These are phyloP conservation scores for Anisodus acutangulus DNA, from an alignment of 257 asterid species.

Conservation along the genomic window DNA sequence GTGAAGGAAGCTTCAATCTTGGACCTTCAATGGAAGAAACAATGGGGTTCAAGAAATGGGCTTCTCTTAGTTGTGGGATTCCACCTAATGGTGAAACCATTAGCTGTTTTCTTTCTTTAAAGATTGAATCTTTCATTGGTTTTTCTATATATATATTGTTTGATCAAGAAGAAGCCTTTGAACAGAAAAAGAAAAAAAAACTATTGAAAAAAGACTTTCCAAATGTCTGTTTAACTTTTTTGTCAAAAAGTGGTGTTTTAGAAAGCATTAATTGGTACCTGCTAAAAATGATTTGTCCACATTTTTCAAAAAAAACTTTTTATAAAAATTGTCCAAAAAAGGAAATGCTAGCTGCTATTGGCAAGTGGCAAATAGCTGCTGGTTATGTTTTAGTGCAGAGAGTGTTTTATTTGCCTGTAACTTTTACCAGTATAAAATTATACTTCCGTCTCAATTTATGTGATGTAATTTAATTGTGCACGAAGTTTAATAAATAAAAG, in stretches of 20 bases:
- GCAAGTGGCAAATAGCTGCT: no score
- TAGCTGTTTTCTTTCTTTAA: slow-evolving; percentile 42
- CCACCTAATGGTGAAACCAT: slow-evolving; percentile 49
- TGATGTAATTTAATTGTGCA: no score
- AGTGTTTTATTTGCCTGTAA: no score
- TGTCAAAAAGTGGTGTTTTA: background rate
- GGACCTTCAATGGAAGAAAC: slow-evolving; percentile 33
- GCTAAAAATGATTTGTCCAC: background rate
- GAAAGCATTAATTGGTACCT: background rate
- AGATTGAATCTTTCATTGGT: slow-evolving; percentile 5
- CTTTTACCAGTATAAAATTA: no score
- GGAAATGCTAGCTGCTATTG: no score
- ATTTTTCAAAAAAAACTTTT: no score
- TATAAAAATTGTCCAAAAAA: no score
- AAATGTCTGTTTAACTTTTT: background rate
- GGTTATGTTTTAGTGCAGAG: no score
- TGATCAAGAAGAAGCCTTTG: background rate
- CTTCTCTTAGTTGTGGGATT: slow-evolving; percentile 30
- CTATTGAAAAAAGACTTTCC: background rate
- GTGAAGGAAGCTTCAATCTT: slow-evolving; percentile 41
- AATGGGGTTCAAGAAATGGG: slow-evolving; percentile 41
- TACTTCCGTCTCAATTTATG: no score
- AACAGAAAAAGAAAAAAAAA: background rate
- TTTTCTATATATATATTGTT: background rate
- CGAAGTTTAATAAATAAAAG: no score